Evolutionary conservation across 2,329 filamentous ascomycete genomes (phyloP).

Genomic region (Colletotrichum sansevieriae): DNA sequence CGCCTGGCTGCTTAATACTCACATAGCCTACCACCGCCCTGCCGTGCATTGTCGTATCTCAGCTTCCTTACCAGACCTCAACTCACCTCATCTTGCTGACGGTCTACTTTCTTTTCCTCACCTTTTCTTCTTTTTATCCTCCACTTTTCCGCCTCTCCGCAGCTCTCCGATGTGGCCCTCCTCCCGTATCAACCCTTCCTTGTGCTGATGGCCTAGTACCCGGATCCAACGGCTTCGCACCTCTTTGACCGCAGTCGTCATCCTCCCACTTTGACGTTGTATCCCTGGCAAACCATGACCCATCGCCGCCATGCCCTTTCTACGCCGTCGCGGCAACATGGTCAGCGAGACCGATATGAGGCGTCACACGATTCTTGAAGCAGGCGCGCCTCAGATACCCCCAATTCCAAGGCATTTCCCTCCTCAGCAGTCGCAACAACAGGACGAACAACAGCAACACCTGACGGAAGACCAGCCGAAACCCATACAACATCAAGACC

Average conservation of each 20-base stretch:
- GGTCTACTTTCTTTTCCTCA: constrained; percentile 12
- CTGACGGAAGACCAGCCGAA: constrained; percentile 5
- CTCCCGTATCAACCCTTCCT: constrained; percentile 6
- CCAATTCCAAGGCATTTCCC: constrained; percentile 42
- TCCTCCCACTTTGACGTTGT: constrained; percentile 24
- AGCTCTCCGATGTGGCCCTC: constrained; percentile 19
- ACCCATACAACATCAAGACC: constrained; percentile 5
- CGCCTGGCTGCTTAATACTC: constrained; percentile 23
- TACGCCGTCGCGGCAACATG: constrained; percentile 72
- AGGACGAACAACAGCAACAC: constrained; percentile 20
- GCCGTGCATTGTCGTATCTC: constrained; percentile 8
- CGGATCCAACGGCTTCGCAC: constrained; percentile 33
- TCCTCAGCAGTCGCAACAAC: constrained; percentile 27
- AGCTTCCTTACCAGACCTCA: constrained; percentile 20
- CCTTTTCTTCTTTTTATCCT: background rate
- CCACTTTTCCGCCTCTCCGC: background rate
- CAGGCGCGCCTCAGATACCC: constrained; percentile 48
- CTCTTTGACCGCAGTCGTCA: constrained; percentile 31
- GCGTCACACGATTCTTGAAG: constrained; percentile 59
- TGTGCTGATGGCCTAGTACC: constrained; percentile 38
- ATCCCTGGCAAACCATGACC: constrained; percentile 51
- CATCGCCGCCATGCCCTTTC: constrained; percentile 67
- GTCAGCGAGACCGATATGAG: constrained; percentile 72
- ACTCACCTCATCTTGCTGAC: constrained; percentile 22
- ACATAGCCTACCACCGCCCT: background rate